Evolutionary conservation across 192 early-diverging fungal genomes (phyloP).

Genomic region (Backusella sp.): DNA sequence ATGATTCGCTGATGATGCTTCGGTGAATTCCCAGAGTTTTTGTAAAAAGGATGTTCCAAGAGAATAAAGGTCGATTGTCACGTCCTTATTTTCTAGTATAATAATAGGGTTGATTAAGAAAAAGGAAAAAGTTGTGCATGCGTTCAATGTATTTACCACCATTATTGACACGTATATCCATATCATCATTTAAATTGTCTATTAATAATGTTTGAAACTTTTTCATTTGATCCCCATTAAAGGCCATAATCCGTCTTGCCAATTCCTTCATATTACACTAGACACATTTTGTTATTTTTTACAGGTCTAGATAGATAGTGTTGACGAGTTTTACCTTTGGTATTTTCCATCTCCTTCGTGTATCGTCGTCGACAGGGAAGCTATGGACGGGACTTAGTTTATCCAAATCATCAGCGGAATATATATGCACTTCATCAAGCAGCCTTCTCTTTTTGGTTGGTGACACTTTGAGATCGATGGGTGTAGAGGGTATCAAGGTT

Average conservation of each 20-base stretch:
- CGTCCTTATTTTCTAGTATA: slow-evolving; percentile 3
- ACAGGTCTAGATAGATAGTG: too few species aligned
- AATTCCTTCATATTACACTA: slow-evolving; percentile 20
- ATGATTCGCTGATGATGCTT: background rate
- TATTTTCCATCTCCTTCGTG: slow-evolving; percentile 23
- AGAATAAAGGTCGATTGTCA: slow-evolving; percentile 24
- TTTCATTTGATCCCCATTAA: slow-evolving; percentile 23
- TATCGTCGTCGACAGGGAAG: slow-evolving; percentile 5
- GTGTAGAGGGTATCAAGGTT: slow-evolving; percentile 5
- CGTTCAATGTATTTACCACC: background rate
- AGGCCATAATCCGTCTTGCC: slow-evolving; percentile 10
- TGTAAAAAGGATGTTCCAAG: slow-evolving; percentile 23
- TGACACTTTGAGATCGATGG: slow-evolving; percentile 1
- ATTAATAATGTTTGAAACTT: slow-evolving; percentile 20
- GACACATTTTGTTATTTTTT: background rate
- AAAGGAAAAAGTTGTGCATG: too few species aligned
- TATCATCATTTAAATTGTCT: slow-evolving; percentile 13
- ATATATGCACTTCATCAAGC: slow-evolving; percentile 15
- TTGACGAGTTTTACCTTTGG: slow-evolving; percentile 14
- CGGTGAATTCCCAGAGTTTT: slow-evolving; percentile 20
- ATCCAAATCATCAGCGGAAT: slow-evolving; percentile 14
- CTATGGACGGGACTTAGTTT: slow-evolving; percentile 20
- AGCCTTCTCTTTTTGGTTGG: background rate
- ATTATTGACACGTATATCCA: slow-evolving; percentile 12
- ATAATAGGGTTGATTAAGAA: background rate